Base-by-base conservation (phyloP, 2,329 filamentous ascomycete genomes). In the Pseudovirgaria hyperparasitica region DNA sequence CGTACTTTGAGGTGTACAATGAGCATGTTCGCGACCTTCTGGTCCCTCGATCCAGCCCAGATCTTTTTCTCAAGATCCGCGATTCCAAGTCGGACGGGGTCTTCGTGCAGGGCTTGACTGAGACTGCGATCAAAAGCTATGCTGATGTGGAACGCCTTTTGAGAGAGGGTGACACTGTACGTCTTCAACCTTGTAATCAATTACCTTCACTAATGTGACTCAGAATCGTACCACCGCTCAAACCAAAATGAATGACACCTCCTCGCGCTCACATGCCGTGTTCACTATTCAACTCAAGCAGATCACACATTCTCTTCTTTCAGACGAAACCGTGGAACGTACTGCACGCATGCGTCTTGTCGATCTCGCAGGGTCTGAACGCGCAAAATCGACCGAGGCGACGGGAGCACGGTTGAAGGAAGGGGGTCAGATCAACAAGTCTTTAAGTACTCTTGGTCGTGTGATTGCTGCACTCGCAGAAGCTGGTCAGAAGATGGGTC, bases 201-300 rank as follows among this genome's bases (percentile, higher is more conserved):
- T 46, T 25, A 45, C 24, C 7, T 2, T 4, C 13, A 12, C 1
- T 6, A 2, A n/a, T n/a, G n/a, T n/a, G n/a, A n/a, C n/a, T n/a
- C 17, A 55, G 37, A 93, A 81, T 31, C 76, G 90, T 25, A 96
- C 90, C 1, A 78, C 73, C 12, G 90, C 90, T 9, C 85, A 82
- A 48, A 98, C 90, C 33, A 96, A 94, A 61, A 98, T 98, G 90
- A 98, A 98, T 57, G 90, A 98, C 55, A 96, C 87, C 3, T 92
- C 84, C 28, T 93, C 84, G 36, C 81, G 90, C 52, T 93, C 85
- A 37, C 90, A 98, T 49, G 85, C 90, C 6, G 90, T 98, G 31
- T 98, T 98, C 55, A 98, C 90, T 16, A 90, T 98, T 42, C 90
- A 92, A 60, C 67, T 98, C 32, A 94, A 93, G 59, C 90, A 96